Evolutionary conservation across 2,329 filamentous ascomycete genomes (phyloP).

Genomic region (Paecilomyces variotii): DNA sequence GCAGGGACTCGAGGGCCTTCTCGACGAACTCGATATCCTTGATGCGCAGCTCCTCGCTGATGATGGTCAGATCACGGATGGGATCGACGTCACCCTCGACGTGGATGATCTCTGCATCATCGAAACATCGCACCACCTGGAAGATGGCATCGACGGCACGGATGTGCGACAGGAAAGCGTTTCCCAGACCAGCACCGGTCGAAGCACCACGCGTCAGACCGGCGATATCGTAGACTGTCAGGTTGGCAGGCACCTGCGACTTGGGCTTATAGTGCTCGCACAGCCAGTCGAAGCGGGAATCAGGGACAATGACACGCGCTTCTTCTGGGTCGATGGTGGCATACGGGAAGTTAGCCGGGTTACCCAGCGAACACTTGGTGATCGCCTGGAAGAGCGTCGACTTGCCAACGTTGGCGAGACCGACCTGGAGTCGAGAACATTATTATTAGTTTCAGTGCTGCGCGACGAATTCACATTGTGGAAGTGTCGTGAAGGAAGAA

Average conservation of each 20-base stretch:
- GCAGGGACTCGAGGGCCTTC: conserved; percentile 83
- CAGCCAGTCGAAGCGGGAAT: conserved; percentile 93
- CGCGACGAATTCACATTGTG: neutral
- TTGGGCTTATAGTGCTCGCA: conserved; percentile 96
- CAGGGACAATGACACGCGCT: conserved; percentile 91
- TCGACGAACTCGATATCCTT: conserved; percentile 99
- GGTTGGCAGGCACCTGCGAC: conserved; percentile 89
- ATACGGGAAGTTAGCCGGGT: conserved; percentile 98
- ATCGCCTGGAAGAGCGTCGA: conserved; percentile 99
- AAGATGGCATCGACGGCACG: conserved; percentile 97
- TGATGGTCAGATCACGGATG: conserved; percentile 87
- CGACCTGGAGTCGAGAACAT: conserved; percentile 56
- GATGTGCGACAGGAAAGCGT: conserved; percentile 97
- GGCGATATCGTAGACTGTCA: conserved; percentile 98
- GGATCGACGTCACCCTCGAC: conserved; percentile 98
- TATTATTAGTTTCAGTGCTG: neutral
- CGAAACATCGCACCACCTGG: conserved; percentile 93
- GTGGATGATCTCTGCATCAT: conserved; percentile 99
- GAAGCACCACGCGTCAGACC: conserved; percentile 93
- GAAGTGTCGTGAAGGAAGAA: neutral
- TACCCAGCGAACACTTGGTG: conserved; percentile 94
- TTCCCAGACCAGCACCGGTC: conserved; percentile 93
- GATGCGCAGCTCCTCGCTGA: conserved; percentile 89
- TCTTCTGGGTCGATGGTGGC: conserved; percentile 99
- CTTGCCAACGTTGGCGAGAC: conserved; percentile 98